Conservation (phyloP, 352 stramenopile genomes). For the Phytophthora parvispora region DNA sequence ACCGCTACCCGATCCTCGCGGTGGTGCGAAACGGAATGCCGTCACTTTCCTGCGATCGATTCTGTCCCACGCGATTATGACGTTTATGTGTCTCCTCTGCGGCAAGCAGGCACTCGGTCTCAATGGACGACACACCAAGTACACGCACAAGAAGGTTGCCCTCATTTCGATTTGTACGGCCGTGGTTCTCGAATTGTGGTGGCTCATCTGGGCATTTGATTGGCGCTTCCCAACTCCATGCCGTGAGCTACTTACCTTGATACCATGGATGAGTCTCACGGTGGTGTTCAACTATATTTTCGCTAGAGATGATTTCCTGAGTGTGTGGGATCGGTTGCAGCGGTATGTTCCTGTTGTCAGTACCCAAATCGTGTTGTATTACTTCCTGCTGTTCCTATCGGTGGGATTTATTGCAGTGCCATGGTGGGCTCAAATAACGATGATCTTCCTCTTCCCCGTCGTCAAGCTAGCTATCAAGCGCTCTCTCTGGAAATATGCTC, state of each 20-base stretch:
- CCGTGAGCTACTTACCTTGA: conserved; percentile 11
- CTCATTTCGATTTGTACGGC: conserved; percentile 10
- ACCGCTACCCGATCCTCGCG: conserved; percentile 6
- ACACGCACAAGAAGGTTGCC: conserved; percentile 13
- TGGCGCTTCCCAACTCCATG: conserved; percentile 19
- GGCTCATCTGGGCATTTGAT: conserved; percentile 8
- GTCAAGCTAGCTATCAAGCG: conserved; percentile 29
- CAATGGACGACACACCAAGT: not conserved
- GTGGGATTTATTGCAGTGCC: conserved; percentile 12
- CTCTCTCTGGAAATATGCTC: conserved; percentile 27
- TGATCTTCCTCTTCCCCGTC: conserved; percentile 27
- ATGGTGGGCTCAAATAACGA: conserved; percentile 13
- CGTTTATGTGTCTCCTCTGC: conserved; percentile 1
- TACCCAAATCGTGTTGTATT: conserved; percentile 19
- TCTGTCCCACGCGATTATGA: conserved; percentile 5
- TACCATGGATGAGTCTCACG: conserved; percentile 4
- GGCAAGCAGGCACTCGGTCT: conserved; percentile 9
- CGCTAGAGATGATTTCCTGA: conserved; percentile 2
- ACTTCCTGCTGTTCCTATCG: conserved; percentile 24
- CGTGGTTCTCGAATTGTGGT: conserved; percentile 10
- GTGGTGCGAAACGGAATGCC: not conserved
- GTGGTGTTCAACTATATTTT: conserved; percentile 10
- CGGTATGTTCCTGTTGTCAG: conserved; percentile 22
- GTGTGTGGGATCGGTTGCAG: not conserved
- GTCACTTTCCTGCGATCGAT: conserved; percentile 16